A percentile compares a stretch with the other conserved stretches of the same genome.
These are phyloP conservation scores for Penstemon newberryi DNA, from an alignment of 257 asterid genomes.

Conservation along the genomic window DNA sequence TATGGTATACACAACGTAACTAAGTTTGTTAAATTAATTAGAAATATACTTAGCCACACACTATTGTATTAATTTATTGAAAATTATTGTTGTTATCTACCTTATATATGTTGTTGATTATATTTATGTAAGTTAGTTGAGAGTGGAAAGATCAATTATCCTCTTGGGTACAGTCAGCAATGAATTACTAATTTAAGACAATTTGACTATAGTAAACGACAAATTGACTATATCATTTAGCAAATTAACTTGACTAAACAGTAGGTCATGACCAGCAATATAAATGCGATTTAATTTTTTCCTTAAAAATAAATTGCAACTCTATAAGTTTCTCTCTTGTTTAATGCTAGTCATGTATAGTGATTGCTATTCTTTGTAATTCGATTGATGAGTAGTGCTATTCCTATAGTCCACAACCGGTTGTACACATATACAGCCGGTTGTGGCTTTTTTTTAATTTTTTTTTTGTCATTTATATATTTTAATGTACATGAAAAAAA, in stretches of 20 bases:
- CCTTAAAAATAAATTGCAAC: too few relatives aligned
- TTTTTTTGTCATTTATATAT: too few relatives aligned
- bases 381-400: too few relatives aligned
- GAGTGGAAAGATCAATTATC: slow-evolving; percentile 1
- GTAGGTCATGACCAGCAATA: background rate
- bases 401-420: too few relatives aligned
- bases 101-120: slow-evolving; percentile 13
- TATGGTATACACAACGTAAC: background rate
- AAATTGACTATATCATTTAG: background rate
- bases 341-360: too few relatives aligned
- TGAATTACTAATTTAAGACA: slow-evolving; percentile 2
- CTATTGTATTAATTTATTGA: background rate
- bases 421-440: too few relatives aligned
- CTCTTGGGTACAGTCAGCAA: slow-evolving; percentile 16
- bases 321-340: too few relatives aligned
- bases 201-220: slow-evolving; percentile 9
- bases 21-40: background rate
- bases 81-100: slow-evolving; percentile 17
- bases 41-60: slow-evolving; percentile 4
- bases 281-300: background rate
- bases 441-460: too few relatives aligned
- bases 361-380: too few relatives aligned
- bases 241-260: background rate
- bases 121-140: background rate
- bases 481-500: too few relatives aligned